Base-by-base conservation (phyloP, 495 filamentous ascomycete genomes). In the Lentithecium fluviatile region DNA sequence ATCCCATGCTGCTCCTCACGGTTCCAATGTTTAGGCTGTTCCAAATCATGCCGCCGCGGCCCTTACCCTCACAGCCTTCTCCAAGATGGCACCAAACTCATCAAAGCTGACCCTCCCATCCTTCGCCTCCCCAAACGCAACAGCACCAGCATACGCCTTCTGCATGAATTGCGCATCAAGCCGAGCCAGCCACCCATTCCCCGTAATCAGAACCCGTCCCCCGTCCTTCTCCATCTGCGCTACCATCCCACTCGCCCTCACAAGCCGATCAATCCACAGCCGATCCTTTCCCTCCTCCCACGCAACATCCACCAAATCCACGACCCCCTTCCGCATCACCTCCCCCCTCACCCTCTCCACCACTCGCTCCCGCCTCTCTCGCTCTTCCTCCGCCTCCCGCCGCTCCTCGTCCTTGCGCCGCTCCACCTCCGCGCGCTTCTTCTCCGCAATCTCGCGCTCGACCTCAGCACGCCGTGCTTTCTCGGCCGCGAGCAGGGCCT, bases 391-490 rank as follows among this genome's bases (percentile, higher is more conserved):
- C 60, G 65, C 53, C 40, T 66, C 69, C 45, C 40, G 48, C 29
- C 50, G 21, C 58, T 73, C 69, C 62, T 66, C 59, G 38, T 72
- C 68, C 40, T 63, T 63, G 51, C 62, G 63, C 19, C 53, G 42
- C 48, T 75, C 71, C 36, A 64, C 62, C 62, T 74, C 76, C 19
- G 24, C 29, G 13, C 70, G 65, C 29, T 60, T 60, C 56, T 49
- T 66, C 43, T 62, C 72, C 13, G 65, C 62, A 24, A 80, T 70
- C 52, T 75, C 76, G 47, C 71, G 63, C 47, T 79, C 78, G 7
- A 66, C 60, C 3, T 70, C 68, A 8, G 70, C 67, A 3, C 78
- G 56, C 36, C 78, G 65, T 34, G 67, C 67, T 37, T 71, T 71
- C 66, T 78, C 79, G 15, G 71, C 72, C 1, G 51, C 24, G 4